Percentiles rank a stretch among this genome's conserved stretches.
Conservation (phyloP, 2,329 filamentous ascomycete genomes). For the Monosporascus sp. region DNA sequence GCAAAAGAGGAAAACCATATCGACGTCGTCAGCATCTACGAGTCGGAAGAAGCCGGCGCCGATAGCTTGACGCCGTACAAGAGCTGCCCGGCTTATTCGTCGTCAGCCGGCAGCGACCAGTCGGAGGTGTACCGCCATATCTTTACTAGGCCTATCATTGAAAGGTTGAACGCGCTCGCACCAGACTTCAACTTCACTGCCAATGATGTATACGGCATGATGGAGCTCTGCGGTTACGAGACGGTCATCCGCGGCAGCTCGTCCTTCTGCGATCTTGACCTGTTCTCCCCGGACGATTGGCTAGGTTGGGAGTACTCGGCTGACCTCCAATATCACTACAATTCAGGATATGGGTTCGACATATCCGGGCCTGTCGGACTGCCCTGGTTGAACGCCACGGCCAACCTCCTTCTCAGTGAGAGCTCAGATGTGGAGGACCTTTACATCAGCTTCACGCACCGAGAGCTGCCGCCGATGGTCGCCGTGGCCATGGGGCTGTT, state of each 20-base stretch:
- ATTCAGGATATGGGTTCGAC: constrained; percentile 57
- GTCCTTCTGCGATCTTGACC: constrained; percentile 52
- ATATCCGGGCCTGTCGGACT: constrained; percentile 54
- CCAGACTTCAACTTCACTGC: constrained; percentile 58
- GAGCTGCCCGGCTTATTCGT: constrained; percentile 57
- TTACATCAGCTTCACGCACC: constrained; percentile 64
- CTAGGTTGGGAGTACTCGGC: constrained; percentile 61
- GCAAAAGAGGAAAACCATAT: constrained; percentile 48
- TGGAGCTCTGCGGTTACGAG: constrained; percentile 62
- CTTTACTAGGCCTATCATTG: constrained; percentile 57
- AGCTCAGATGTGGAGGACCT: constrained; percentile 45
- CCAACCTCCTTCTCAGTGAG: constrained; percentile 39
- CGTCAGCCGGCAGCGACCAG: constrained; percentile 51
- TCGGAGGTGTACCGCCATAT: constrained; percentile 41
- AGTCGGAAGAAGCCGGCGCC: constrained; percentile 52
- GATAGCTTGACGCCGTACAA: constrained; percentile 59
- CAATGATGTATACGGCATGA: constrained; percentile 59
- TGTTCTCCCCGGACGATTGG: constrained; percentile 59
- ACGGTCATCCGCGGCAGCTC: constrained; percentile 57
- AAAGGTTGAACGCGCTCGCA: constrained; percentile 46
- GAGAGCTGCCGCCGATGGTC: constrained; percentile 62
- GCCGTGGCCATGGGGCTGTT: constrained; percentile 63
- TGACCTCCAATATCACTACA: constrained; percentile 60
- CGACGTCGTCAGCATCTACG: constrained; percentile 48
- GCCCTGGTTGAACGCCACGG: constrained; percentile 61